Conservation (phyloP, 371 early-diverging fungal species). For the Actinomortierella wolfii region DNA sequence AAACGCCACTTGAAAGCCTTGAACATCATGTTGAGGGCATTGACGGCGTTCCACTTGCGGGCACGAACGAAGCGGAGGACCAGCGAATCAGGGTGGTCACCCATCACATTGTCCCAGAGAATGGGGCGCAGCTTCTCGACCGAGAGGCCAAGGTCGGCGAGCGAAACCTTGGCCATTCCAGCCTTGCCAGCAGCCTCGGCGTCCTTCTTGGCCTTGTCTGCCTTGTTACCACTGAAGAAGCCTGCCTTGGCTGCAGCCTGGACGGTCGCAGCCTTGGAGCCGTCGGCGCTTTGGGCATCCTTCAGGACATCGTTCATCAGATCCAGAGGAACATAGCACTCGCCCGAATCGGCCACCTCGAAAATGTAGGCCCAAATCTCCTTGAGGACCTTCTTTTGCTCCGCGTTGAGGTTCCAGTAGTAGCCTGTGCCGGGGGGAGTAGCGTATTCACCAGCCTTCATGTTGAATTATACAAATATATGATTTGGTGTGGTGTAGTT, state of each 20-base stretch:
- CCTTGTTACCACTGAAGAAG: conserved; percentile 25
- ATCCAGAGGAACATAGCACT: conserved; percentile 12
- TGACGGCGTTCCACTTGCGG: conserved; percentile 69
- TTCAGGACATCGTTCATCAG: conserved; percentile 17
- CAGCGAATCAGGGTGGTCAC: conserved; percentile 53
- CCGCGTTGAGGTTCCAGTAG: conserved; percentile 49
- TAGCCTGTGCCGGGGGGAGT: conserved; percentile 43
- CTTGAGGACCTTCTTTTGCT: conserved; percentile 54
- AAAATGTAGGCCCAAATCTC: conserved; percentile 59
- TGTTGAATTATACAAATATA: no score
- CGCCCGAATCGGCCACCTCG: conserved; percentile 41
- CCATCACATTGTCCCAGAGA: conserved; percentile 39
- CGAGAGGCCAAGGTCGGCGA: conserved; percentile 24
- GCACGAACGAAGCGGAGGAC: conserved; percentile 71
- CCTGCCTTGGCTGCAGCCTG: conserved; percentile 31
- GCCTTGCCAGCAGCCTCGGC: conserved; percentile 26
- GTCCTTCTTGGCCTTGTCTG: conserved; percentile 24
- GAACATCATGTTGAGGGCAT: conserved; percentile 63
- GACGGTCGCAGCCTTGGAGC: conserved; percentile 9
- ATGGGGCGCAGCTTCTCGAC: conserved; percentile 31
- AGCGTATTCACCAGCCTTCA: conserved; percentile 17
- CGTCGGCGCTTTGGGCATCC: conserved; percentile 12
- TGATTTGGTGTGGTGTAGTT: neutral
- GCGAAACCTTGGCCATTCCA: conserved; percentile 34
- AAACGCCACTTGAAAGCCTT: conserved; percentile 67